phyloP scores from a whole-genome alignment of 345 rosid species.

The Melaleuca quinquenervia region DNA sequence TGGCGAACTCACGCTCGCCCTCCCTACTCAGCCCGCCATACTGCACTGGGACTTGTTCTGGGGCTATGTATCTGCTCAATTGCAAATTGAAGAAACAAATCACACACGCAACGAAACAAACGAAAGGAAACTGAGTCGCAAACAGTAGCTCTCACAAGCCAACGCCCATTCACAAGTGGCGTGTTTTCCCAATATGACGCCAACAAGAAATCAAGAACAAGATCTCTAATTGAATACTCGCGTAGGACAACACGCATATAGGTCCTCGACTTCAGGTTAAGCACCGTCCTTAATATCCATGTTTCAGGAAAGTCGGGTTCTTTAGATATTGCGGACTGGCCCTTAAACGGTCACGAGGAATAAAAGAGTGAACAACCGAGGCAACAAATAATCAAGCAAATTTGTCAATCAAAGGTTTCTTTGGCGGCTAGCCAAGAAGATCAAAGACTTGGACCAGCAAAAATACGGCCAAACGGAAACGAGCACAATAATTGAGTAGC shows the following conservation, averaged over 20 bases:
- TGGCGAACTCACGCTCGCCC: slow-evolving; percentile 27
- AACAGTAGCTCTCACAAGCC: neutral
- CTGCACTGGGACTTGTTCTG: slow-evolving; percentile 34
- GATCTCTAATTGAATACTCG: neutral
- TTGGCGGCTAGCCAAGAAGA: neutral
- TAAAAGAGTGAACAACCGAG: neutral
- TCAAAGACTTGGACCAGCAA: neutral
- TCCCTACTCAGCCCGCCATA: slow-evolving; percentile 41
- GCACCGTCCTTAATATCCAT: neutral
- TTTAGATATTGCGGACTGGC: neutral
- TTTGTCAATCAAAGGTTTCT: neutral
- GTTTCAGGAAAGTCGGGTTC: neutral
- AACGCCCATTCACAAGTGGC: neutral
- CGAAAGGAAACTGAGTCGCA: neutral
- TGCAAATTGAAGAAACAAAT: neutral
- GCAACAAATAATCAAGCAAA: neutral
- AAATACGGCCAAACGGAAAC: neutral
- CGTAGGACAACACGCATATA: neutral
- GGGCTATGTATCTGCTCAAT: slow-evolving; percentile 28
- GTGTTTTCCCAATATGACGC: neutral
- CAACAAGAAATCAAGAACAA: neutral
- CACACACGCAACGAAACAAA: neutral
- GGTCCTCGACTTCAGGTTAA: neutral
- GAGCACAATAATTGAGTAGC: neutral
- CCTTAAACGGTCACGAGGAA: neutral